Evolutionary conservation across 2,329 filamentous ascomycete genomes (phyloP).

Genomic region (Ramularia collo-cygni): DNA sequence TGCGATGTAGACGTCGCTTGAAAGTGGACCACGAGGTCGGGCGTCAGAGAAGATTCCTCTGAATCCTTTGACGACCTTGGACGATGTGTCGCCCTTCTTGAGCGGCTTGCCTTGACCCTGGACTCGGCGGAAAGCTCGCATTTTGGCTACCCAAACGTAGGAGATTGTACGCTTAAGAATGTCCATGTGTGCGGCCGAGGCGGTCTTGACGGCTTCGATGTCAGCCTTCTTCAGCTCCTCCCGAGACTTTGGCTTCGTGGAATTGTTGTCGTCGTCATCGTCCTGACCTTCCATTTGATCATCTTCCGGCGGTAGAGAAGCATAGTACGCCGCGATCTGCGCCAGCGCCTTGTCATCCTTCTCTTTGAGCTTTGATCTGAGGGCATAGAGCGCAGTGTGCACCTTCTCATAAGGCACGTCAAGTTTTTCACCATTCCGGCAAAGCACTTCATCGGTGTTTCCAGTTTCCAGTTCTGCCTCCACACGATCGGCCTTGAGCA

Average conservation of each 20-base stretch:
- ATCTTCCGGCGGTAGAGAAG: conserved; percentile 37
- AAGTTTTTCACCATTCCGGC: conserved; percentile 61
- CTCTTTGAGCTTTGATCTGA: conserved; percentile 64
- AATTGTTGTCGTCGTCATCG: conserved; percentile 47
- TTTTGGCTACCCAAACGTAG: conserved; percentile 89
- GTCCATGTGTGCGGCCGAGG: conserved; percentile 65
- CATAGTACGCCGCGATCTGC: conserved; percentile 49
- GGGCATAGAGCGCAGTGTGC: conserved; percentile 78
- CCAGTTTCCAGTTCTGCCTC: conserved; percentile 71
- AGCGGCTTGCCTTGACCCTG: conserved; percentile 65
- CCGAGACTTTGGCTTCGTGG: conserved; percentile 41
- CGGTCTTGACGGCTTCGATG: conserved; percentile 54
- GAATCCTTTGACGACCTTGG: conserved; percentile 49
- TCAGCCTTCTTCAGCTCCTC: conserved; percentile 49
- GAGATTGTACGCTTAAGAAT: conserved; percentile 79
- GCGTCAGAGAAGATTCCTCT: conserved; percentile 86
- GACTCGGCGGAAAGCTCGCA: conserved; percentile 87
- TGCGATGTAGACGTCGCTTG: conserved; percentile 90
- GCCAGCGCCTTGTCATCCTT: conserved; percentile 58
- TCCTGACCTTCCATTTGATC: conserved; percentile 31
- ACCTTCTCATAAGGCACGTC: conserved; percentile 77
- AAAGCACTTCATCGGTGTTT: conserved; percentile 59
- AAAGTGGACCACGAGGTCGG: conserved; percentile 76
- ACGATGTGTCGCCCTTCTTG: conserved; percentile 33
- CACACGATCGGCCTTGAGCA: conserved; percentile 82